Base-by-base conservation (phyloP, 2,329 filamentous ascomycete species). In the Fusarium sp. region DNA sequence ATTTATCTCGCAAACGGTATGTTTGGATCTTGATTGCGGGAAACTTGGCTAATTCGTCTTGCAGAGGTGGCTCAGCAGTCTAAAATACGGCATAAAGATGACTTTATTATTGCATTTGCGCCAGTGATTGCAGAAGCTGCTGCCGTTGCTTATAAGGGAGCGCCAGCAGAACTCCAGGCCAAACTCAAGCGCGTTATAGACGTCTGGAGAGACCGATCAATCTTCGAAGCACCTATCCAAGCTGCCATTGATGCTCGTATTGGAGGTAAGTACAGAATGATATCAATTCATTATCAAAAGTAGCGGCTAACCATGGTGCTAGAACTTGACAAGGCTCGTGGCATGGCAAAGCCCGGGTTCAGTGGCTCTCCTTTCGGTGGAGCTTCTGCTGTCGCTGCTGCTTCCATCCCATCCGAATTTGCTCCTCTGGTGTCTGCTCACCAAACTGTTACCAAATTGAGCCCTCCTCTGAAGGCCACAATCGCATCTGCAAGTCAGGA, bases 11-110 rank as follows among this genome's bases (percentile, higher is more conserved):
- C 94, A 69, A 99, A 99, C 80, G 93, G 93, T 96, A 85, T 77
- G 86, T 76, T 53, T 30, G 52, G 28, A 49, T 42, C 8, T 37
- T 25, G 16, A 12, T 9, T 19, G 25, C 7, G 30, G 14, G 21
- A 28, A 19, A n/a, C n/a, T 50, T 43, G 26, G 42, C 44, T 54
- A 13, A 56, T 10, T 16, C n/a, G 18, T 26, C 25, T 42, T 46
- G 57, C 75, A 96, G 96, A 99, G 85, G 94, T 99, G 62, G 92
- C 93, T 23, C 96, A 99, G 78, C 96, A 98, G 77, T 97, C 94
- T 25, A 97, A 97, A 80, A 95, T 93, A 49, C 91, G 95, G 37
- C 90, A 92, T 68, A 98, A 97, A 80, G 90, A 94, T 55, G 96
- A 99, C 74, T 99, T 99, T 74, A 87, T 98, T 16, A 87, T 91